phyloP scores from a whole-genome alignment of 1,139 yeast genomes.

The Geotrichum citri-aurantii region DNA sequence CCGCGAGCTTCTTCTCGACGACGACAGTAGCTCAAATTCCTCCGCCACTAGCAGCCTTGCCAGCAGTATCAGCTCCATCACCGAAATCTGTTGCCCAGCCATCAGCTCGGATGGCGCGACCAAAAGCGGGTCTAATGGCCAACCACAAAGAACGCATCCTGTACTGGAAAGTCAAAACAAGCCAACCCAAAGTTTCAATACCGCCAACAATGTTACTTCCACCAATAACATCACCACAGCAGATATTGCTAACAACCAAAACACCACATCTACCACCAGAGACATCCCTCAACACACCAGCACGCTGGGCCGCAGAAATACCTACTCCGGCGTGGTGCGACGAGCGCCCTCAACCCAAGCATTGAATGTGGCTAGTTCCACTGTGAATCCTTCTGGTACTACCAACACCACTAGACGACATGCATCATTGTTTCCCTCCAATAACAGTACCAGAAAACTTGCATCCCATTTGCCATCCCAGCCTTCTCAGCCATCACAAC shows the following conservation, averaged over 20 bases:
- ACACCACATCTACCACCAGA: not conserved
- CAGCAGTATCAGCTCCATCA: not conserved
- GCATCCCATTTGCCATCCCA: not conserved
- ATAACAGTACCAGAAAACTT: not conserved
- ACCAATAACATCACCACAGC: not conserved
- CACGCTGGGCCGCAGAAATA: not conserved
- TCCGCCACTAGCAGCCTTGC: not conserved
- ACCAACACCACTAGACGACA: not conserved
- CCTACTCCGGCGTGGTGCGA: not conserved
- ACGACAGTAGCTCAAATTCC: not conserved
- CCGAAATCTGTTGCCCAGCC: not conserved
- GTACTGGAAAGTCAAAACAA: not conserved
- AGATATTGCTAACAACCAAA: not conserved
- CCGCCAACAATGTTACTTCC: not conserved
- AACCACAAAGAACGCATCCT: not conserved
- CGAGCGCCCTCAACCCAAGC: not conserved
- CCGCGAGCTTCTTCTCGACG: conserved; percentile 37
- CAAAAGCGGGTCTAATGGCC: not conserved
- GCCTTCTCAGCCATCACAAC: not conserved
- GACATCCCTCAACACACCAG: not conserved
- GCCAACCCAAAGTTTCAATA: not conserved
- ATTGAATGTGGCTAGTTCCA: not conserved
- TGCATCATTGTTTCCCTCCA: not conserved
- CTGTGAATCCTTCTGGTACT: not conserved
- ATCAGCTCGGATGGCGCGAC: not conserved